phyloP scores from a whole-genome alignment of 169 alveolate species.

The Babesia caballi region DNA sequence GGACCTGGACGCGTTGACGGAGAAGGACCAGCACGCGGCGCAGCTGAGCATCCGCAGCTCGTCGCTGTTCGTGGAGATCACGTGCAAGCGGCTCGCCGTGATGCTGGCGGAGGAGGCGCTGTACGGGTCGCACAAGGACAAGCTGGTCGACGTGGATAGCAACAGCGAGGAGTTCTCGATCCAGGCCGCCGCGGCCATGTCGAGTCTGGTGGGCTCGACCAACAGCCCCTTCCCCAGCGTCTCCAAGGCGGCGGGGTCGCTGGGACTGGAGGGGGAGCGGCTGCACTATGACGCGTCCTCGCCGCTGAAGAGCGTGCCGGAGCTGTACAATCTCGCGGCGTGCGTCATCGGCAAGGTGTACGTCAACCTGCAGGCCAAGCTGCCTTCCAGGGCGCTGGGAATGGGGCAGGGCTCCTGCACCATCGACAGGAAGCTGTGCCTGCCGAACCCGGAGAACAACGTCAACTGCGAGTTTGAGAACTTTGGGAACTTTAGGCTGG shows the following conservation, averaged over 20 bases:
- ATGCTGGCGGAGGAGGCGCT: slow-evolving; percentile 50
- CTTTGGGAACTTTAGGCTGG: slow-evolving; percentile 74
- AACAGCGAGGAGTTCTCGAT: slow-evolving; percentile 38
- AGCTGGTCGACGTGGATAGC: slow-evolving; percentile 34
- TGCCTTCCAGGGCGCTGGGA: slow-evolving; percentile 61
- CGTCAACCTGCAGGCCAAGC: slow-evolving; percentile 37
- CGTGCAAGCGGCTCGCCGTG: slow-evolving; percentile 54
- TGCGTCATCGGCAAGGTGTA: slow-evolving; percentile 56
- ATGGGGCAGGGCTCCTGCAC: slow-evolving; percentile 75
- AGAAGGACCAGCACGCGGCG: slow-evolving; percentile 12
- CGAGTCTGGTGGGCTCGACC: slow-evolving; percentile 47
- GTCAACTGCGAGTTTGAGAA: slow-evolving; percentile 62
- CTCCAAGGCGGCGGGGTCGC: slow-evolving; percentile 60
- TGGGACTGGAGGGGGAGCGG: slow-evolving; percentile 42
- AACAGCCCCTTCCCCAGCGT: slow-evolving; percentile 37
- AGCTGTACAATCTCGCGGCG: slow-evolving; percentile 60
- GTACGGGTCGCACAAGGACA: slow-evolving; percentile 28
- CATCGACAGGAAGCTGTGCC: slow-evolving; percentile 49
- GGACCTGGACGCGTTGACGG: slow-evolving; percentile 39
- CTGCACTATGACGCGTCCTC: slow-evolving; percentile 22
- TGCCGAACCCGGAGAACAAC: slow-evolving; percentile 13
- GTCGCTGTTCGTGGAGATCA: slow-evolving; percentile 40
- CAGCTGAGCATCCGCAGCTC: slow-evolving; percentile 45
- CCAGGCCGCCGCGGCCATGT: slow-evolving; percentile 51
- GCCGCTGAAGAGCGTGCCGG: slow-evolving; percentile 28